Evolutionary conservation across 805 yeast species (phyloP).

Genomic region (Candida ortonii): DNA sequence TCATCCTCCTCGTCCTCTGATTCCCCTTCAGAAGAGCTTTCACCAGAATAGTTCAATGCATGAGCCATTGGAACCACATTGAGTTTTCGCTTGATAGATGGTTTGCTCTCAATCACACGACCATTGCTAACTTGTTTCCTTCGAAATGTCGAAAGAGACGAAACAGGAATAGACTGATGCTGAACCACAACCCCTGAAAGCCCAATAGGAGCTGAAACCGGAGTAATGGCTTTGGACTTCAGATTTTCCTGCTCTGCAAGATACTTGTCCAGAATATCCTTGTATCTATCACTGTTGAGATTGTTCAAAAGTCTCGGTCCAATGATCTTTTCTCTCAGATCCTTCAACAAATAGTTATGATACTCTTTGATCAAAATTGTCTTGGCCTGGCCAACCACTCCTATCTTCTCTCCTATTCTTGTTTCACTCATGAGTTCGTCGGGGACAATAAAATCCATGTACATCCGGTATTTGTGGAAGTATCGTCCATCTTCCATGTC

Average conservation of each 20-base stretch:
- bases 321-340: constrained; percentile 68
- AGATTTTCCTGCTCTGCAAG: constrained; percentile 26
- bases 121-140: constrained; percentile 56
- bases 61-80: constrained; percentile 51
- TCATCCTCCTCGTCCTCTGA: constrained; percentile 22
- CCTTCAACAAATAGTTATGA: constrained; percentile 59
- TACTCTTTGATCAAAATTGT: constrained; percentile 60
- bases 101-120: constrained; percentile 43
- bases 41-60: constrained; percentile 45
- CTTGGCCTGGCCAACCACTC: constrained; percentile 56
- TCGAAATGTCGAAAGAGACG: constrained; percentile 24
- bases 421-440: constrained; percentile 34
- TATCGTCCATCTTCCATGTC: constrained; percentile 56
- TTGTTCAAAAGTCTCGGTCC: constrained; percentile 65
- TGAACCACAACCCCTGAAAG: constrained; percentile 19
- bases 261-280: constrained; percentile 41
- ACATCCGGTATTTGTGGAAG: constrained; percentile 45
- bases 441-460: constrained; percentile 58
- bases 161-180: constrained; percentile 22
- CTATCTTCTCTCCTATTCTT: constrained; percentile 27
- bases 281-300: constrained; percentile 57
- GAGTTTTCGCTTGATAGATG: constrained; percentile 18
- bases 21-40: constrained; percentile 27
- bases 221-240: constrained; percentile 3
- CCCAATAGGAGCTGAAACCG: constrained; percentile 11